Percentiles rank a stretch among this genome's conserved stretches.
Evolutionary conservation across 192 early-diverging fungal species (phyloP).

Genomic region (Backusella macrospora): DNA sequence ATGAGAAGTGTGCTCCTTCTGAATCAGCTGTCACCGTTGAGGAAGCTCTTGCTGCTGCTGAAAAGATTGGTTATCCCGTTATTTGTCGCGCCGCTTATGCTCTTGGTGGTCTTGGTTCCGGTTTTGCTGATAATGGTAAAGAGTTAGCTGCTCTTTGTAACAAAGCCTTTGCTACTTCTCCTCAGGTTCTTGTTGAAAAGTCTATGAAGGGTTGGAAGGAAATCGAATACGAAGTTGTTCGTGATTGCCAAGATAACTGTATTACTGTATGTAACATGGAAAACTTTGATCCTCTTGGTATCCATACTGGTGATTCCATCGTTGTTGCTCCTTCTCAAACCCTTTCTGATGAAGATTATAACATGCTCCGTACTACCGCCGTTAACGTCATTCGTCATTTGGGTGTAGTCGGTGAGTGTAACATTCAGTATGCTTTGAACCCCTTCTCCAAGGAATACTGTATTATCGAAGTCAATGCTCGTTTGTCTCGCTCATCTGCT

Average conservation of each 20-base stretch:
- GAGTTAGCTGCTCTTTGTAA: conserved; percentile 80
- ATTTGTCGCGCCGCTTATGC: conserved; percentile 96
- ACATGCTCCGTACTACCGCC: conserved; percentile 96
- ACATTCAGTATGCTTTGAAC: conserved; percentile 98
- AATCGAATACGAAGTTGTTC: conserved; percentile 98
- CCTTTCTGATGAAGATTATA: conserved; percentile 96
- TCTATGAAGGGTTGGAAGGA: conserved; percentile 99
- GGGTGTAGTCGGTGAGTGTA: conserved; percentile 99
- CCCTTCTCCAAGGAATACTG: conserved; percentile 94
- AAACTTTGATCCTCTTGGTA: conserved; percentile 99
- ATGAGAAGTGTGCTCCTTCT: conserved; percentile 91
- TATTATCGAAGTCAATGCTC: conserved; percentile 99
- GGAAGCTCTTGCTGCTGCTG: conserved; percentile 86
- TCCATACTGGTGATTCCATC: conserved; percentile 98
- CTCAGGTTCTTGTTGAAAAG: conserved; percentile 93
- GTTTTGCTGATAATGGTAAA: conserved; percentile 89
- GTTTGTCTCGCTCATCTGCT: conserved; percentile 87
- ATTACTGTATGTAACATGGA: conserved; percentile 99
- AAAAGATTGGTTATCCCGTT: conserved; percentile 91
- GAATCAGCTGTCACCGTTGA: conserved; percentile 78
- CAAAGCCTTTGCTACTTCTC: conserved; percentile 88
- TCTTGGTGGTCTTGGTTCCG: conserved; percentile 96
- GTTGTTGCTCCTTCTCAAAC: conserved; percentile 98
- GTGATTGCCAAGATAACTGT: conserved; percentile 95
- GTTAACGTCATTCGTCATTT: conserved; percentile 97